phyloP scores from a whole-genome alignment of 352 stramenopile species.

The Globisporangium lucens region DNA sequence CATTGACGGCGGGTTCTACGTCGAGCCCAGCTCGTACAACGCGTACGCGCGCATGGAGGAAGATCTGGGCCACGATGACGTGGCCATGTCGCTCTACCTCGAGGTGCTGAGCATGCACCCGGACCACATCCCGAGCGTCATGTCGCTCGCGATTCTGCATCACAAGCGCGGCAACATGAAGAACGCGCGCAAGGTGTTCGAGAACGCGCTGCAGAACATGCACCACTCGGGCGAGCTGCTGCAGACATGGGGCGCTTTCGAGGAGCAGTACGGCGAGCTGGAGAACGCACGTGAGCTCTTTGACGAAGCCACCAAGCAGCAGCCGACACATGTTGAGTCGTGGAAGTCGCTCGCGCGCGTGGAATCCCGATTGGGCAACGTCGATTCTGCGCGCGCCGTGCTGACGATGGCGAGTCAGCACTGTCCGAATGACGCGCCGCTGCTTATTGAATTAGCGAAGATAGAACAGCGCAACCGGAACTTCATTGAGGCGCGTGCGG shows the following conservation, averaged over 20 bases:
- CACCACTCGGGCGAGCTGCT: slow-evolving; percentile 58
- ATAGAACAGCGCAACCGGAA: slow-evolving; percentile 76
- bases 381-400: slow-evolving; percentile 60
- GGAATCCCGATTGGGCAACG: slow-evolving; percentile 54
- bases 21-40: slow-evolving; percentile 77
- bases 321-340: slow-evolving; percentile 59
- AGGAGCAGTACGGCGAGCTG: slow-evolving; percentile 67
- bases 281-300: slow-evolving; percentile 73
- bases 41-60: slow-evolving; percentile 85
- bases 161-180: slow-evolving; percentile 45
- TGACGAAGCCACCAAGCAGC: slow-evolving; percentile 63
- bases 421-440: slow-evolving; percentile 55
- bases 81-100: slow-evolving; percentile 58
- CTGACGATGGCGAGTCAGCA: slow-evolving; percentile 66
- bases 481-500: slow-evolving; percentile 46
- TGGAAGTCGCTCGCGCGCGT: slow-evolving; percentile 71
- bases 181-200: slow-evolving; percentile 59
- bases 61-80: slow-evolving; percentile 67
- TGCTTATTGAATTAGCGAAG: slow-evolving; percentile 78
- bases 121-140: slow-evolving; percentile 75
- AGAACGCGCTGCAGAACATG: slow-evolving; percentile 52
- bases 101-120: slow-evolving; percentile 56
- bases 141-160: slow-evolving; percentile 69
- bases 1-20: slow-evolving; percentile 66
- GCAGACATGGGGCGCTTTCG: slow-evolving; percentile 70